Evolutionary conservation across 192 early-diverging fungal genomes (phyloP).

Genomic region (Coemansia sp.): DNA sequence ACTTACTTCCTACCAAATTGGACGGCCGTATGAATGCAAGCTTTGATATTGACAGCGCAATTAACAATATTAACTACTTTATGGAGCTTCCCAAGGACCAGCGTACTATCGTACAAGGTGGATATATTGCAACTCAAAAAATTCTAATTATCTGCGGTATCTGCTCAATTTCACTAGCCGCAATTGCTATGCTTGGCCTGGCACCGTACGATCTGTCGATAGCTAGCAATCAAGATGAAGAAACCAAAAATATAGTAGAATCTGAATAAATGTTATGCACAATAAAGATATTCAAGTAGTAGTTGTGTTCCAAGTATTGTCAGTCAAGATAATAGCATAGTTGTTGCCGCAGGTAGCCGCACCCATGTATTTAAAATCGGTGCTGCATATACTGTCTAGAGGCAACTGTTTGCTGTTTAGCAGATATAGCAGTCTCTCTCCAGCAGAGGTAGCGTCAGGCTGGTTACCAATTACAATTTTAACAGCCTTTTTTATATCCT

Average conservation of each 20-base stretch:
- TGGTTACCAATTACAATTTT: background rate
- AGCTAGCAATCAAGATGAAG: background rate
- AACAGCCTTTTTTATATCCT: background rate
- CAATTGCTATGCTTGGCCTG: conserved; percentile 39
- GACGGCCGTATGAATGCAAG: too few relatives aligned
- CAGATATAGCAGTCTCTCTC: background rate
- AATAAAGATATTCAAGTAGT: background rate
- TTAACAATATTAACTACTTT: too few relatives aligned
- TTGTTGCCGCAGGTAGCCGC: background rate
- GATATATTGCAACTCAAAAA: conserved; percentile 20
- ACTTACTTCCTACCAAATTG: too few relatives aligned
- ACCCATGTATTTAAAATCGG: background rate
- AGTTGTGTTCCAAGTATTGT: background rate
- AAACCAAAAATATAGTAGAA: background rate
- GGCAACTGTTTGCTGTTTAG: background rate
- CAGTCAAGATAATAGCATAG: background rate
- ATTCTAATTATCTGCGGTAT: conserved; percentile 51
- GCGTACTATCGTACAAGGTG: too few relatives aligned
- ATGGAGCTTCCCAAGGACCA: too few relatives aligned
- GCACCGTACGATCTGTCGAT: conserved; percentile 20
- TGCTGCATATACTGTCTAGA: background rate
- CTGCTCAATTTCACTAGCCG: conserved; percentile 37
- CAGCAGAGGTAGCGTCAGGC: background rate
- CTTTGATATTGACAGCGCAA: too few relatives aligned
- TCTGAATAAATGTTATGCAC: background rate